Base-by-base conservation (phyloP, 352 stramenopile genomes). In the Elongisporangium undulatum region DNA sequence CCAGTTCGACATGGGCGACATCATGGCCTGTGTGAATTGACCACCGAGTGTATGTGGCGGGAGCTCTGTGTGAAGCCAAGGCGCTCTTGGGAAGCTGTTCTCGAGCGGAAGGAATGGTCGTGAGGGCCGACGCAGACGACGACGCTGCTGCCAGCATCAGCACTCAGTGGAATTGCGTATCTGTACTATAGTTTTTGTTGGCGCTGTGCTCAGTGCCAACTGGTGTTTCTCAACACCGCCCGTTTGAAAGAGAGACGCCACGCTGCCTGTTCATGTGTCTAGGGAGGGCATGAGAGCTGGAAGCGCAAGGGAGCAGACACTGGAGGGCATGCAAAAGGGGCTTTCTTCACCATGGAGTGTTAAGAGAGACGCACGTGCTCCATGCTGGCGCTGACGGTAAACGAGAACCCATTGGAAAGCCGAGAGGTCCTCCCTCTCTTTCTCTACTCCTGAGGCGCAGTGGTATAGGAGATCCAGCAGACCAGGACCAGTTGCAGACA, bases 221-320 rank as follows among this genome's bases (percentile, higher is more conserved):
- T 45, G 85, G 85, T 95, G 83, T 91, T 95, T 92, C 66, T 95
- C 49, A 95, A 92, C 85, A 93, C 85, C 85, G 67, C 85, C 82
- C 83, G 75, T 22, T 58, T 9, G 24, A 50, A 70, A 67, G 55
- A 67, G 55, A 76, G 48, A 67, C 5, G 19, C 38, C 17, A 55
- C n/a, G 21, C 56, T 39, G 61, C 26, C 29, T 53, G 45, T 61
- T 38, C 56, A 56, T 60, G 39, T 53, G n/a, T 55, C 16, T 22
- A 17, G 48, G 21, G n/a, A 29, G 4, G 59, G 6, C 49, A 20
- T 12, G 19, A 19, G 3, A 49, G 20, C 55, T 54, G 52, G 50
- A 24, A 38, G 24, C 49, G 12, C 13, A n/a, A 22, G 51, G 9
- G 26, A 38, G 26, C 5, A 38, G 26, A 12, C 26, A 7, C 1